These are phyloP conservation scores for Eimeria zaria DNA, from an alignment of 169 alveolate species.

Conservation along the genomic window DNA sequence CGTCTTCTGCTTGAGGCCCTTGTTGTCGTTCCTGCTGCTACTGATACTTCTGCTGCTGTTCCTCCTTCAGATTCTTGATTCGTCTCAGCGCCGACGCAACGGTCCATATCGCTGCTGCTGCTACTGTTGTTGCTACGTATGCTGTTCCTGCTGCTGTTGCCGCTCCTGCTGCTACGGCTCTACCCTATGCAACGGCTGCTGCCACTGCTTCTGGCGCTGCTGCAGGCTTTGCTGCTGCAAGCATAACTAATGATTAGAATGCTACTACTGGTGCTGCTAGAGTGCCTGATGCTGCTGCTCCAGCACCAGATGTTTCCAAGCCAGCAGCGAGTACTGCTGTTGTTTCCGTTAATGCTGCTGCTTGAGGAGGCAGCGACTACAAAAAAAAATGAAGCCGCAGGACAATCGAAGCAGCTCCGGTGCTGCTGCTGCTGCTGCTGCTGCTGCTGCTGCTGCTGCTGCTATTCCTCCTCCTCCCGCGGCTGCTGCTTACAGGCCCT, in stretches of 20 bases:
- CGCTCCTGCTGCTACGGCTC: constrained; percentile 35
- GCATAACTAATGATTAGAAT: background rate
- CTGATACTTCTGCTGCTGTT: constrained; percentile 53
- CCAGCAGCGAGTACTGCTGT: too few relatives aligned
- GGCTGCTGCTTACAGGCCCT: background rate
- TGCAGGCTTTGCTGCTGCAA: background rate
- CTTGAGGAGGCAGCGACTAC: background rate
- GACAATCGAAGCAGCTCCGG: background rate
- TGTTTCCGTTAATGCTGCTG: constrained; percentile 13
- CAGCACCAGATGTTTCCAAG: background rate
- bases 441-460: constrained; percentile 71
- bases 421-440: constrained; percentile 21
- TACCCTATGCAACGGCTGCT: constrained; percentile 11
- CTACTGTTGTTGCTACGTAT: background rate
- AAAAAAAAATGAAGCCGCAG: background rate
- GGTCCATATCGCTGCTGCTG: constrained; percentile 55
- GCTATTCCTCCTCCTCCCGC: constrained; percentile 48
- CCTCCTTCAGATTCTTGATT: constrained; percentile 28
- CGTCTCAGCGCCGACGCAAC: background rate
- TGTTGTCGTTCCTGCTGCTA: background rate
- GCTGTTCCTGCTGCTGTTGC: constrained; percentile 28
- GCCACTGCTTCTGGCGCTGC: constrained; percentile 33
- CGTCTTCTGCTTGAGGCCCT: constrained; percentile 12
- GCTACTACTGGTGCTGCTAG: background rate
- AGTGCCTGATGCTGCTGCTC: background rate